Evolutionary conservation across 768 basidiomycete species (phyloP), one percentile per base, ranked within the genome.

Genomic region (Boletus subparvulus): DNA sequence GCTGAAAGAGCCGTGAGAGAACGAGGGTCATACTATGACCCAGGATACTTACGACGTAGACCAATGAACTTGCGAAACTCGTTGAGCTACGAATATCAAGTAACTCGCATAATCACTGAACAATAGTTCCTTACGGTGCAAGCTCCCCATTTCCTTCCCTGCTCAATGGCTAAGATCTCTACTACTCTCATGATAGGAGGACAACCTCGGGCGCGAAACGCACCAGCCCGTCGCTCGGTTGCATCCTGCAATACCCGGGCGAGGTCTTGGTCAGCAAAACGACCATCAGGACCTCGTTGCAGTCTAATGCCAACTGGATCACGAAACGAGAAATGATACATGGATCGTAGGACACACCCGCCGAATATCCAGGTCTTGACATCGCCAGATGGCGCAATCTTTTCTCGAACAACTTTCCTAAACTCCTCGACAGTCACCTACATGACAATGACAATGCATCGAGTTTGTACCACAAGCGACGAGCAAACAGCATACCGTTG

Each of bases 51-150:
- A 86, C 86, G 84, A 72, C 83, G 86, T 47, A 92, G 72, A 16
- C 86, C 85, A 44, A 92, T 73, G 72, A 88, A 91, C 55, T 80
- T 77, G 51, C 87, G 77, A 69, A 90, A 89, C 64, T 89, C 87
- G 64, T 88, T 88, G 68, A 88, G 70, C 82, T 83, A 60, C 0
- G 46, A 10, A 24, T 47, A 45, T 44, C 33, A 43, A 53, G 36
- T 2, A 48, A 47, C 48, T 3, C n/a, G 11, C 8, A 42, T 24
- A 9, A 47, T 49, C 50, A 32, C 50, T n/a, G 11, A 40, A 17
- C 9, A 32, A 36, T 6, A 9, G 28, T 51, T 51, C 68, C 83
- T 60, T 62, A 83, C 88, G 16, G 86, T 87, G 67, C 88, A 91
- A n/a, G 77, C 75, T 19, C 85, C 86, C 88, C 88, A 91, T 19